Percentiles rank a stretch among this genome's conserved stretches.
Conservation (phyloP, 164 flowering plant species). For the Magnolia sinica region DNA sequence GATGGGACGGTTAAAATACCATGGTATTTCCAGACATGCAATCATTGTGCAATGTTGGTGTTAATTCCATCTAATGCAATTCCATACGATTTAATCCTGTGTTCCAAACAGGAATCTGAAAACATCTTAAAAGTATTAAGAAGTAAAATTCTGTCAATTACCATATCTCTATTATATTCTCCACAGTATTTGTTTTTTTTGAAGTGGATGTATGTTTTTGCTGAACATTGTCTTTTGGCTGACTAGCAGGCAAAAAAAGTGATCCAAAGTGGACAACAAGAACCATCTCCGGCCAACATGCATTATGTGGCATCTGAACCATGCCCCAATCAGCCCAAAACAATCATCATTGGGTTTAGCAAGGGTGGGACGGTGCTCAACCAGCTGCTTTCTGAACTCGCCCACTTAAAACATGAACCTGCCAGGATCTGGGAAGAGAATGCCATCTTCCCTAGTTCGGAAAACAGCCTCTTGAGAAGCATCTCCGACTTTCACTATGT, state of each 20-base stretch:
- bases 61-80: too few species aligned
- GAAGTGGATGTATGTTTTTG: too few species aligned
- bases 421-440: constrained; percentile 19
- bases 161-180: background rate
- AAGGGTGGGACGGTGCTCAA: constrained; percentile 85
- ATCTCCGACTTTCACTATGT: constrained; percentile 72
- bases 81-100: too few species aligned
- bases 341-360: constrained; percentile 76
- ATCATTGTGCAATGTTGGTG: too few species aligned
- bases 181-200: background rate
- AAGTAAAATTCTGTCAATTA: background rate
- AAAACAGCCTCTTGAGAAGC: constrained; percentile 58
- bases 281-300: constrained; percentile 7
- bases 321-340: constrained; percentile 33
- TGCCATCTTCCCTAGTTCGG: constrained; percentile 44
- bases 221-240: constrained; percentile 2
- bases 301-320: constrained; percentile 17
- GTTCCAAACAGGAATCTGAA: too few species aligned
- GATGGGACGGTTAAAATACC: too few species aligned
- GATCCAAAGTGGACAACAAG: constrained; percentile 23
- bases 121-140: too few species aligned
- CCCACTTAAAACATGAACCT: constrained; percentile 21
- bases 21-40: too few species aligned
- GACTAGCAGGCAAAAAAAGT: constrained; percentile 45
- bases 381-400: constrained; percentile 72